Evolutionary conservation across 495 filamentous ascomycete species (phyloP).

Genomic region (Pyrenula aspistea): DNA sequence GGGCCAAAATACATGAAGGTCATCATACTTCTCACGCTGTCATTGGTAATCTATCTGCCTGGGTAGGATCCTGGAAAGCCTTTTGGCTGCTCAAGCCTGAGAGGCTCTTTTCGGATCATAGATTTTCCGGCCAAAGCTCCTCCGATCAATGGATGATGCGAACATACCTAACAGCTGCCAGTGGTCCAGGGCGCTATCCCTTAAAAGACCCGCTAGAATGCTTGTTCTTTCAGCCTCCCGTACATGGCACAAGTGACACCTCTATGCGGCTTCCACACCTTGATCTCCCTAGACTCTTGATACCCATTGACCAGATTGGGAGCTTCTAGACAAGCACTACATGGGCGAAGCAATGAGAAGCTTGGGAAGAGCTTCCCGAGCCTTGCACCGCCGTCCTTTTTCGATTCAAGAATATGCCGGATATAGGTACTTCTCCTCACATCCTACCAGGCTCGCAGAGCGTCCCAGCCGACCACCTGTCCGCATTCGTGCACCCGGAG

Average conservation of each 20-base stretch:
- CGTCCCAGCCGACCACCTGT: not conserved
- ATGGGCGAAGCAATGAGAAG: not conserved
- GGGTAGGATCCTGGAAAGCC: not conserved
- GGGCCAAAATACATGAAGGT: too few species aligned
- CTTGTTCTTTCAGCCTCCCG: too few species aligned
- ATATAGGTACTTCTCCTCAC: not conserved
- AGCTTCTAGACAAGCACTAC: too few species aligned
- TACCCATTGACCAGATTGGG: too few species aligned
- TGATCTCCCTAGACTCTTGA: too few species aligned
- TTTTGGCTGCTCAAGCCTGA: not conserved
- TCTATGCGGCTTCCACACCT: too few species aligned
- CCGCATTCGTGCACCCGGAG: not conserved
- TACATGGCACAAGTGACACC: too few species aligned
- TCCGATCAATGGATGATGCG: too few species aligned
- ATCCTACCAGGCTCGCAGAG: not conserved
- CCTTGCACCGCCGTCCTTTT: not conserved
- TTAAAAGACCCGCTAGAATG: too few species aligned
- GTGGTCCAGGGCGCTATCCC: too few species aligned
- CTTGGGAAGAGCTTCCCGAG: not conserved
- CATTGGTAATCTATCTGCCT: not conserved
- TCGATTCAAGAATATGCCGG: not conserved
- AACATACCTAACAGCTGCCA: too few species aligned
- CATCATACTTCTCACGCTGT: not conserved
- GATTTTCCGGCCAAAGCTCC: not conserved
- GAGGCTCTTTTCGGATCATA: not conserved